phyloP scores from a whole-genome alignment of 148 eudicot genomes.

The Salicornia ramosissima region DNA sequence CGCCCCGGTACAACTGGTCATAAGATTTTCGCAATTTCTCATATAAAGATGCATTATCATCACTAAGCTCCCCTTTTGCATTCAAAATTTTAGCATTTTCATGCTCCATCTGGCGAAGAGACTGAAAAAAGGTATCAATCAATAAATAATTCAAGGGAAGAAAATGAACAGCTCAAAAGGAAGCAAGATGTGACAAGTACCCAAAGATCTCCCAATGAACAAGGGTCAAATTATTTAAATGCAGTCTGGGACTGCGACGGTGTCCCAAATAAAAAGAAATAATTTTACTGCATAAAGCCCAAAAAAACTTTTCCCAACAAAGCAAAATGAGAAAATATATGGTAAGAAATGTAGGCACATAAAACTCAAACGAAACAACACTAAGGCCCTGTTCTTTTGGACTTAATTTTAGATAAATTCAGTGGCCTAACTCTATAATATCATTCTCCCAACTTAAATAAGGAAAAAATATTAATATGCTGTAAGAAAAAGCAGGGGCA shows the following conservation, averaged over 20 bases:
- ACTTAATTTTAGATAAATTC: too few species aligned
- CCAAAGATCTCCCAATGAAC: neutral
- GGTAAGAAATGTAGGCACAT: neutral
- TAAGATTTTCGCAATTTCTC: conserved; percentile 94
- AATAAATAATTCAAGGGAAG: neutral
- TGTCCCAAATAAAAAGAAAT: neutral
- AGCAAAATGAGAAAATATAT: neutral
- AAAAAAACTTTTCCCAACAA: neutral
- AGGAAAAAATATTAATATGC: too few species aligned
- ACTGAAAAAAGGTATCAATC: conserved; percentile 32
- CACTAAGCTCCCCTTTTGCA: conserved; percentile 94
- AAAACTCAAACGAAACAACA: neutral
- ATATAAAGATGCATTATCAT: conserved; percentile 79
- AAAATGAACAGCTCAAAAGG: neutral
- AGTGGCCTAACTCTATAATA: too few species aligned
- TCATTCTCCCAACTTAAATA: too few species aligned
- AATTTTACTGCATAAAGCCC: neutral
- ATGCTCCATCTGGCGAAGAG: conserved; percentile 94
- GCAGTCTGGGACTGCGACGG: neutral
- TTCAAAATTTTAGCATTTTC: conserved; percentile 87
- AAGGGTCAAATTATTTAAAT: neutral
- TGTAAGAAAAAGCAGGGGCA: too few species aligned
- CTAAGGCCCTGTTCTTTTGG: too few species aligned
- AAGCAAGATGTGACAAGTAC: conserved; percentile 8
- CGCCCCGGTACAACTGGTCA: conserved; percentile 82